Evolutionary conservation across 306 rosid species (phyloP).

Genomic region (Malus domestica): ASM211411v1 NC_041789.1:25197001-25197500

Average conservation of each 20-base stretch:
- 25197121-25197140: slow-evolving; percentile 27
- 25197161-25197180: neutral
- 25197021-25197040: too few species aligned
- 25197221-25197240: slow-evolving; percentile 46
- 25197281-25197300: slow-evolving; percentile 20
- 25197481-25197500: slow-evolving; percentile 39
- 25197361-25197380: neutral
- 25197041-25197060: neutral
- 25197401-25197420: slow-evolving; percentile 14
- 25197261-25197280: slow-evolving; percentile 26
- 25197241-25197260: slow-evolving; percentile 24
- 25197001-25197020: too few species aligned
- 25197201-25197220: slow-evolving; percentile 8
- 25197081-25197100: slow-evolving; percentile 24
- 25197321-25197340: slow-evolving; percentile 19
- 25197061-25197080: neutral
- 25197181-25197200: slow-evolving; percentile 10
- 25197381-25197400: slow-evolving; percentile 45
- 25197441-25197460: slow-evolving; percentile 47
- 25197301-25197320: slow-evolving; percentile 31
- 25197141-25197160: slow-evolving; percentile 33
- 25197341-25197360: neutral
- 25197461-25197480: slow-evolving; percentile 70
- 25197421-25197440: slow-evolving; percentile 34
- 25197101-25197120: slow-evolving; percentile 26